Evolutionary conservation across 208 protist species (phyloP).

Genomic region (Entamoeba histolytica): DNA sequence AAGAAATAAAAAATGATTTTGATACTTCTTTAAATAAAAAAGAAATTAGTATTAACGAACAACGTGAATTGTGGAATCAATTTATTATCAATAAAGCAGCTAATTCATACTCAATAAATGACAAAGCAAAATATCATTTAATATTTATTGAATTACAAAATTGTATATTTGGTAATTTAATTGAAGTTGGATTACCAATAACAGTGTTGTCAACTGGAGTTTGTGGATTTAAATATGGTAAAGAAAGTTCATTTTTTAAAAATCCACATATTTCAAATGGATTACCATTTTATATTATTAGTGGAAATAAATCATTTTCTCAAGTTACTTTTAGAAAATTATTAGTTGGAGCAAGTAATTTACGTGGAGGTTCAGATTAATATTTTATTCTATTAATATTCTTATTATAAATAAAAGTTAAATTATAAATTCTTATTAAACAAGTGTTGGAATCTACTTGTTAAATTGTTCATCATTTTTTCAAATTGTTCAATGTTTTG

Average conservation of each 20-base stretch:
- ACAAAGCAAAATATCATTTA: background rate
- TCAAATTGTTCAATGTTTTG: background rate
- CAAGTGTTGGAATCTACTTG: background rate
- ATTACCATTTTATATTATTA: background rate
- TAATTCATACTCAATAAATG: background rate
- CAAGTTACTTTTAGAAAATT: background rate
- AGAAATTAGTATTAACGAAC: background rate
- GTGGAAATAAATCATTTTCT: background rate
- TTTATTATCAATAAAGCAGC: background rate
- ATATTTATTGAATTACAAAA: background rate
- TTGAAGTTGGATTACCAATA: background rate
- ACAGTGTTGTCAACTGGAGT: background rate
- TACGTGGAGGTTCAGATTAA: background rate
- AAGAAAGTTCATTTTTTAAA: background rate
- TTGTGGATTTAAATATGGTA: background rate
- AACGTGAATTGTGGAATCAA: background rate
- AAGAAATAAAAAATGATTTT: background rate
- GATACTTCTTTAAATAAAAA: background rate
- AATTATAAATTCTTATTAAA: background rate
- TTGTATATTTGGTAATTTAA: background rate
- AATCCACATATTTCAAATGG: background rate
- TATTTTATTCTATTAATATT: too few species aligned
- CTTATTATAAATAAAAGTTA: too few species aligned
- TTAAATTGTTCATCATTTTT: background rate
- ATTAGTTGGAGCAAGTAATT: background rate